Evolutionary conservation across 192 early-diverging fungal species (phyloP), one percentile per base, ranked within the genome.

Genomic region (Lobosporangium transversale): DNA sequence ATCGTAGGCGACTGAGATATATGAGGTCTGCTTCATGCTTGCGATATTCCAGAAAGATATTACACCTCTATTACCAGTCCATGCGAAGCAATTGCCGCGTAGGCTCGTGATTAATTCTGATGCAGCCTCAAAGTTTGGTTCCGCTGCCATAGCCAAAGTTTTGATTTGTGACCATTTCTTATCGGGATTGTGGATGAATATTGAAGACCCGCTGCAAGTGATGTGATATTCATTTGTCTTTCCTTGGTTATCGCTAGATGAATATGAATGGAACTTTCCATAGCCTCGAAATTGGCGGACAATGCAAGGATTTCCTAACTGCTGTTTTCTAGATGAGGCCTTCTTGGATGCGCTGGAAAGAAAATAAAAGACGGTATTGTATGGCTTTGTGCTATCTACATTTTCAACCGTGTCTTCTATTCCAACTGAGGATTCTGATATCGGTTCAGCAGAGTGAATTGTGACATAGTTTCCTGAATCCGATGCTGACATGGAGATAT

Each of bases 1-100:
- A 32, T 65, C 53, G 33, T 55, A 29, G 14, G 44, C 42, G 27
- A 65, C 10, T 11, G 62, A 53, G 17, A 65, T 55, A 31, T 40
- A 55, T 1, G 62, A 53, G n/a, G 55, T 43, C 29, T 65, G 51
- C 26, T 54, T 53, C 20, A 40, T 53, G 14, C 52, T 35, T 23
- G 20, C 23, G 14, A 47, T 9, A 27, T 65, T 43, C 62, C 62
- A 65, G 30, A 65, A 55, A 2, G 62, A 65, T n/a, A 55, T 53
- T 2, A 65, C 43, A 11, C 53, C 53, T 43, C 35, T 55, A 5
- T 24, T 31, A 27, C 62, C 62, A 11, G 53, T 65, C 62, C 62
- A 65, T 10, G 53, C 37, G 30, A 65, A 65, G 21, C 55, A 65
- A 14, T 53, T 51, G 3, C 62, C 62, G 8, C 53, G 62, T 32